Base-by-base conservation (phyloP, 139 green algal species). In the Chlorella ohadii region DNA sequence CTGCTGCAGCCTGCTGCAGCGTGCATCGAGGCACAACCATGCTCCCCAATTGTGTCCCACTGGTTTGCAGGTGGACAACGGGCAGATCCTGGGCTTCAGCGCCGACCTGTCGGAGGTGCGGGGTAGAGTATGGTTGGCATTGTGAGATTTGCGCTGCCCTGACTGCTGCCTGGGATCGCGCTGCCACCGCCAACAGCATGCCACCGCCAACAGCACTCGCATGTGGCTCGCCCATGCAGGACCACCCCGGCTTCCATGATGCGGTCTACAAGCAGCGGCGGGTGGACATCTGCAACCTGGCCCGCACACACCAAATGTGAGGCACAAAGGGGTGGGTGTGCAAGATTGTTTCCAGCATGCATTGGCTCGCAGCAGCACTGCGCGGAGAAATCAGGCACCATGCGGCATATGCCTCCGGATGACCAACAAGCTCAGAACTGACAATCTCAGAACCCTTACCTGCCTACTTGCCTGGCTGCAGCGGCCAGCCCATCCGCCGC, bases 191-290 rank as follows among this genome's bases (percentile, higher is more conserved):
- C 44, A 51, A 16, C 44, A 51, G 6, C 44, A 51, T 51, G 44
- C 44, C 7, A 51, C 9, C 6, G 6, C 44, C 44, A 51, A 6
- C n/a, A n/a, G n/a, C n/a, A n/a, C n/a, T n/a, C n/a, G n/a, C n/a
- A n/a, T n/a, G n/a, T 51, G 44, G 44, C 89, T 87, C 1, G 79
- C 34, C 11, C 44, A 55, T 51, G 33, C 57, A 82, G 59, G 80
- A 79, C 55, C 85, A 89, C 76, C 79, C 85, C 82, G 93, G 94
- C 25, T 98, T 90, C 77, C 38, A 89, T 41, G 95, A 98, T 67
- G 47, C 85, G 16, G 81, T 63, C 0, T 98, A 98, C 94, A 97
- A 96, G 90, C 82, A 80, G 76, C 86, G 95, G 1, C 85, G 95
- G 0, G 76, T 88, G 1, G 77, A 87, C 79, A 97, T 98, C 39